Conservation (phyloP, 2,329 filamentous ascomycete genomes). For the Truncatella angustata region DNA sequence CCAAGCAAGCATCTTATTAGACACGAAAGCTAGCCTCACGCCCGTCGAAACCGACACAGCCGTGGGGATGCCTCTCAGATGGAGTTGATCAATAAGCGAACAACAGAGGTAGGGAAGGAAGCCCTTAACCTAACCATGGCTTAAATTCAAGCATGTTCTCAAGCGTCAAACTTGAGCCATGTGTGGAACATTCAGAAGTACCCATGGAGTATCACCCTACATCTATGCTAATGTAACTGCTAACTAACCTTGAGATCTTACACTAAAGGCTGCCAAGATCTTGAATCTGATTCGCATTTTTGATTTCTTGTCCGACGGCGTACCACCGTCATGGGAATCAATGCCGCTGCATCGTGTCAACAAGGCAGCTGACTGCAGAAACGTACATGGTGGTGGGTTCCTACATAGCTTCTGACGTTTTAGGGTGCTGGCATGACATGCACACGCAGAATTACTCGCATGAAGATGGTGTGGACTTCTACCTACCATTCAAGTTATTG, state of each 20-base stretch:
- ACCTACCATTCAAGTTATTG: not conserved
- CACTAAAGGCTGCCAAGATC: slow-evolving; percentile 5
- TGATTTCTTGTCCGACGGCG: not conserved
- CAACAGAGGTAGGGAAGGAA: too few species aligned
- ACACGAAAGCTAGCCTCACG: too few species aligned
- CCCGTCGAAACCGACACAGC: too few species aligned
- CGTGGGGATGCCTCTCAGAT: too few species aligned
- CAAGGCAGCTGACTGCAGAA: too few species aligned
- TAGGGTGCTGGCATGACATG: too few species aligned
- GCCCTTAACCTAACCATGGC: too few species aligned
- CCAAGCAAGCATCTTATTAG: too few species aligned
- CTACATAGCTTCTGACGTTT: too few species aligned
- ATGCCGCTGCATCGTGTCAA: too few species aligned
- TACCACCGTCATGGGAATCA: not conserved
- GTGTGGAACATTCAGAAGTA: not conserved
- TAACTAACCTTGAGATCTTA: slow-evolving; percentile 6
- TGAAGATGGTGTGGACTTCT: slow-evolving; percentile 3
- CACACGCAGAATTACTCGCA: slow-evolving; percentile 5
- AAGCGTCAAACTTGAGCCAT: not conserved
- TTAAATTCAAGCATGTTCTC: not conserved
- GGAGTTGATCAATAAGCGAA: too few species aligned
- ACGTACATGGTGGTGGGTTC: not conserved
- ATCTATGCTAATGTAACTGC: not conserved
- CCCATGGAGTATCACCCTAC: not conserved
- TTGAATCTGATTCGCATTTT: slow-evolving; percentile 2